Percentiles rank a stretch among this genome's conserved stretches.
Evolutionary conservation across 2,329 filamentous ascomycete species (phyloP).

Genomic region (Lomentospora prolificans): DNA sequence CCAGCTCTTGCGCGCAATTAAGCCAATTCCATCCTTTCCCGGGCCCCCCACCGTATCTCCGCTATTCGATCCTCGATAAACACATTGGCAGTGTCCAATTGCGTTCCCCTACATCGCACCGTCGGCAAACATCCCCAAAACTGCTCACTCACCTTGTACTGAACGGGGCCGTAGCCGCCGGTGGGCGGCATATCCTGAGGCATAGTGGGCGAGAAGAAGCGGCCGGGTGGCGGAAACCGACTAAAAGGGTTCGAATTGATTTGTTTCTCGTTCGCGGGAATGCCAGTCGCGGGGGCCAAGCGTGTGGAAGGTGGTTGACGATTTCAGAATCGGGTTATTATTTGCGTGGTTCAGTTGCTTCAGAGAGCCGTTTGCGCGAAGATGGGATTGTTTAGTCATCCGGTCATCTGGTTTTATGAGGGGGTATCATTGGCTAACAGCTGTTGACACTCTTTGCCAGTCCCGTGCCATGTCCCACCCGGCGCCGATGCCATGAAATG

Average conservation of each 20-base stretch:
- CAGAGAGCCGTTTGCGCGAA: neutral
- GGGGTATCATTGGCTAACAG: neutral
- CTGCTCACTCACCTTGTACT: constrained; percentile 79
- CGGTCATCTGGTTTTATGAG: neutral
- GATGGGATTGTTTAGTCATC: too few species aligned
- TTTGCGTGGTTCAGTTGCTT: constrained; percentile 1
- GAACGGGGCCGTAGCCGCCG: constrained; percentile 91
- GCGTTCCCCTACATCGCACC: neutral
- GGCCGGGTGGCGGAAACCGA: neutral
- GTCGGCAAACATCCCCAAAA: neutral
- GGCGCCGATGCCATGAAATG: too few species aligned
- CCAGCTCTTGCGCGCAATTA: too few species aligned
- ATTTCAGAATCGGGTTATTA: too few species aligned
- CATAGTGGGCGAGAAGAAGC: constrained; percentile 48
- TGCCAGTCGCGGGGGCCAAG: neutral
- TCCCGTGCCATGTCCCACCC: too few species aligned
- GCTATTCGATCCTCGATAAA: too few species aligned
- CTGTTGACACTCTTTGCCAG: neutral
- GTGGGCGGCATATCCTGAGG: constrained; percentile 93
- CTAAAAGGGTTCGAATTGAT: neutral
- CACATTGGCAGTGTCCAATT: neutral
- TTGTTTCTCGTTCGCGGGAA: neutral
- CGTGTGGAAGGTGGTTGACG: neutral
- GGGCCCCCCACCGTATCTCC: too few species aligned
- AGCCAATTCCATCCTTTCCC: too few species aligned